Conservation (phyloP, 495 filamentous ascomycete genomes). For the Penicillium cataractarum region DNA sequence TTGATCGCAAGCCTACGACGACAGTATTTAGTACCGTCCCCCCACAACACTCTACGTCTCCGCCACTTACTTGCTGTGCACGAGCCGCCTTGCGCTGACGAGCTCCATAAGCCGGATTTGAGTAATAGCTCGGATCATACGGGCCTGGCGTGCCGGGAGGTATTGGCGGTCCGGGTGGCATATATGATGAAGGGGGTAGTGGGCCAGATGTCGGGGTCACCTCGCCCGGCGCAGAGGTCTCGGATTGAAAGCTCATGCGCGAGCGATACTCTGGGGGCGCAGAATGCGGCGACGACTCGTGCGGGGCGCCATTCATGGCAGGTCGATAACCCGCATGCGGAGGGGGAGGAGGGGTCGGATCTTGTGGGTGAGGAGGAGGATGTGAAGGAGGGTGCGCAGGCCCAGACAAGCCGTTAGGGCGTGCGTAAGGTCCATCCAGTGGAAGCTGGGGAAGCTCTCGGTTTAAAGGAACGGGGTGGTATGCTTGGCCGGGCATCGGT, state of each 20-base stretch:
- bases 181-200: constrained; percentile 34
- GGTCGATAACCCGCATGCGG: constrained; percentile 36
- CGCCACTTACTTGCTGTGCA: constrained; percentile 43
- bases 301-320: constrained; percentile 40
- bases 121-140: constrained; percentile 39
- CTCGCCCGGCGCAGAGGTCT: constrained; percentile 33
- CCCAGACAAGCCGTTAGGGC: constrained; percentile 38
- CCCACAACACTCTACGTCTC: neutral
- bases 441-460: constrained; percentile 49
- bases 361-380: constrained; percentile 36
- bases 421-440: constrained; percentile 41
- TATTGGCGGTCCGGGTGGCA: constrained; percentile 29
- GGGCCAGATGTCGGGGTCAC: constrained; percentile 29
- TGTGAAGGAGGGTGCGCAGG: constrained; percentile 33
- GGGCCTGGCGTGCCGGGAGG: constrained; percentile 31
- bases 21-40: neutral
- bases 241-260: constrained; percentile 39
- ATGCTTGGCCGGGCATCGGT: constrained; percentile 33
- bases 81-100: constrained; percentile 48
- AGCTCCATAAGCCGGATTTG: constrained; percentile 37
- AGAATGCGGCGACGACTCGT: constrained; percentile 41
- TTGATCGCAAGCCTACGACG: constrained; percentile 61
- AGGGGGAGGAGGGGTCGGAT: constrained; percentile 26
- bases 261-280: constrained; percentile 44
- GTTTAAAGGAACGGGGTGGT: constrained; percentile 33